These are phyloP conservation scores for Boechera divaricarpa DNA, from an alignment of 345 rosid species.

Conservation along the genomic window DNA sequence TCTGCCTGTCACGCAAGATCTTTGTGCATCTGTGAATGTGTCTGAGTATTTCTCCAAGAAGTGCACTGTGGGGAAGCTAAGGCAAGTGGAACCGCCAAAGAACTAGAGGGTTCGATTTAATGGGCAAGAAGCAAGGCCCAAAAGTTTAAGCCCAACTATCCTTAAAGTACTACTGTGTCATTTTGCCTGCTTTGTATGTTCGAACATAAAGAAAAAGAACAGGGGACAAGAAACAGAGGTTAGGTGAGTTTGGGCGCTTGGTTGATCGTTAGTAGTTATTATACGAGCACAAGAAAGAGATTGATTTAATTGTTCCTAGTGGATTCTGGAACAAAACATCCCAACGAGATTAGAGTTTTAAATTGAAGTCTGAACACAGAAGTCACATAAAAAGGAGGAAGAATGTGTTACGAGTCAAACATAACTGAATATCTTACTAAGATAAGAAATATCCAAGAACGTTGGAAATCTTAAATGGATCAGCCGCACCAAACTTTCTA, in stretches of 20 bases:
- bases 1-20: not conserved
- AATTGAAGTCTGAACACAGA: not conserved
- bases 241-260: not conserved
- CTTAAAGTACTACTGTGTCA: not conserved
- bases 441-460: too few relatives aligned
- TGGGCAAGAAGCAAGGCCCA: not conserved
- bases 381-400: too few relatives aligned
- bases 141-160: not conserved
- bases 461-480: too few relatives aligned
- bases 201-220: not conserved
- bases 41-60: not conserved
- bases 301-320: not conserved
- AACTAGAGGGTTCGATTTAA: not conserved
- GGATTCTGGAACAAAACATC: not conserved
- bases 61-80: not conserved
- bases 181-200: not conserved
- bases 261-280: not conserved
- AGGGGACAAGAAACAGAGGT: conserved; percentile 5
- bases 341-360: not conserved
- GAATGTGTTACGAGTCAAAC: too few relatives aligned
- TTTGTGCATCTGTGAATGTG: not conserved
- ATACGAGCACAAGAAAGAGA: not conserved
- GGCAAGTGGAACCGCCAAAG: not conserved
- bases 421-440: too few relatives aligned
- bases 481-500: not conserved